phyloP scores from a whole-genome alignment of 345 rosid species.

The Euphorbia peplus region DNA sequence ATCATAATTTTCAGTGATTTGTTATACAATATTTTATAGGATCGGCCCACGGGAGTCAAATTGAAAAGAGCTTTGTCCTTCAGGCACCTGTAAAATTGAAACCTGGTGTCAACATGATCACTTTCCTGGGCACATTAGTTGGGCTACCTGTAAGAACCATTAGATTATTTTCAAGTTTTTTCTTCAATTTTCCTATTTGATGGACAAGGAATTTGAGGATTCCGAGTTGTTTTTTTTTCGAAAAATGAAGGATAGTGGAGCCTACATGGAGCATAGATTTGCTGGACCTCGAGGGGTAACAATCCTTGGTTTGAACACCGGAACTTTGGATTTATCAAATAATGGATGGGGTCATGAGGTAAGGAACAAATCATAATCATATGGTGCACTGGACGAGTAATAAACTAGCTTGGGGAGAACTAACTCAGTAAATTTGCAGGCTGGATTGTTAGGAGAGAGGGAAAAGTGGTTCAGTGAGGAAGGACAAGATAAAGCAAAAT shows the following conservation, averaged over 20 bases:
- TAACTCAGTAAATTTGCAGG: too few species aligned
- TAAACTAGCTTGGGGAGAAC: too few species aligned
- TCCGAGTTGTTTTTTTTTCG: not conserved
- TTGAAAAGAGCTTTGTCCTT: slow-evolving; percentile 80
- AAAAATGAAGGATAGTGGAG: slow-evolving; percentile 68
- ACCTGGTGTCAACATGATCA: slow-evolving; percentile 49
- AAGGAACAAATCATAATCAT: too few species aligned
- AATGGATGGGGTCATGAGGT: slow-evolving; percentile 81
- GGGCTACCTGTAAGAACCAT: slow-evolving; percentile 64
- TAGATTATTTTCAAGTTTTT: too few species aligned
- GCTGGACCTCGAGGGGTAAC: slow-evolving; percentile 70
- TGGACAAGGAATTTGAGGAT: not conserved
- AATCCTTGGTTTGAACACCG: slow-evolving; percentile 72
- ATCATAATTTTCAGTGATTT: not conserved
- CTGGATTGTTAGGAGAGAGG: slow-evolving; percentile 62
- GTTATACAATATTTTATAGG: slow-evolving; percentile 47
- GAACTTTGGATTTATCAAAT: slow-evolving; percentile 57
- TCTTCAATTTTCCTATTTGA: too few species aligned
- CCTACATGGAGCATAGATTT: slow-evolving; percentile 74
- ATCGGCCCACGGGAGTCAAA: slow-evolving; percentile 73
- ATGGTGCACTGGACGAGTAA: too few species aligned
- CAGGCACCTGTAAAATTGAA: slow-evolving; percentile 40
- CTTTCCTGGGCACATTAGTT: slow-evolving; percentile 48
- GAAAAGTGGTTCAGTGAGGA: slow-evolving; percentile 36
- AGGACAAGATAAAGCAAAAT: slow-evolving; percentile 47